Conservation (phyloP, 2,329 filamentous ascomycete genomes). For the Fusarium mexicanum region DNA sequence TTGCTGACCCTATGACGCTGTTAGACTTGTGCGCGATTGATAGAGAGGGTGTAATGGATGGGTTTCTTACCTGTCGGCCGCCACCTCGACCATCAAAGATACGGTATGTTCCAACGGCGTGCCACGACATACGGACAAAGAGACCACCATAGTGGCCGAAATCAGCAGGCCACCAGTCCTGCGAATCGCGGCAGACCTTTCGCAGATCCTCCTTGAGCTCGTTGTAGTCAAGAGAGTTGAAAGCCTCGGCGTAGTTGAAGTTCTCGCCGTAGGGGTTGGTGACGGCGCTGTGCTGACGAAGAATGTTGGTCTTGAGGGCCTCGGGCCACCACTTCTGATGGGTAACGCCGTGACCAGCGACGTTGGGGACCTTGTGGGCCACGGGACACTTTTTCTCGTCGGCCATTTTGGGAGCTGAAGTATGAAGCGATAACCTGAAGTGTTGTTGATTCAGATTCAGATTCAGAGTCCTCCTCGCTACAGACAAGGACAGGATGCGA, state of each 20-base stretch:
- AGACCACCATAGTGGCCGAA: slow-evolving; percentile 85
- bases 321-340: slow-evolving; percentile 32
- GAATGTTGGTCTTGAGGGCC: slow-evolving; percentile 32
- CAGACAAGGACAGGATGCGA: slow-evolving; percentile 15
- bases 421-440: not conserved
- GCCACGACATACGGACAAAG: slow-evolving; percentile 85
- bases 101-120: slow-evolving; percentile 81
- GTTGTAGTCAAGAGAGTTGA: slow-evolving; percentile 44
- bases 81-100: slow-evolving; percentile 79
- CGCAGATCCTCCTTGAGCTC: slow-evolving; percentile 78
- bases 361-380: slow-evolving; percentile 24
- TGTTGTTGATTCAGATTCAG: not conserved
- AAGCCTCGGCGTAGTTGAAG: slow-evolving; percentile 27
- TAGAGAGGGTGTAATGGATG: not conserved
- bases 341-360: slow-evolving; percentile 27
- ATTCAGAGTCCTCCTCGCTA: slow-evolving; percentile 18
- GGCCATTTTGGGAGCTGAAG: slow-evolving; percentile 17
- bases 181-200: slow-evolving; percentile 76
- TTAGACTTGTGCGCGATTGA: not conserved
- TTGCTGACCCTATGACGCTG: slow-evolving; percentile 67
- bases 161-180: slow-evolving; percentile 85
- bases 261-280: slow-evolving; percentile 31
- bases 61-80: slow-evolving; percentile 62
- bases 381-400: slow-evolving; percentile 30
- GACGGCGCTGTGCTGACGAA: slow-evolving; percentile 22